phyloP scores from a whole-genome alignment of 768 basidiomycete genomes.

The Termitomyces sp. region DNA sequence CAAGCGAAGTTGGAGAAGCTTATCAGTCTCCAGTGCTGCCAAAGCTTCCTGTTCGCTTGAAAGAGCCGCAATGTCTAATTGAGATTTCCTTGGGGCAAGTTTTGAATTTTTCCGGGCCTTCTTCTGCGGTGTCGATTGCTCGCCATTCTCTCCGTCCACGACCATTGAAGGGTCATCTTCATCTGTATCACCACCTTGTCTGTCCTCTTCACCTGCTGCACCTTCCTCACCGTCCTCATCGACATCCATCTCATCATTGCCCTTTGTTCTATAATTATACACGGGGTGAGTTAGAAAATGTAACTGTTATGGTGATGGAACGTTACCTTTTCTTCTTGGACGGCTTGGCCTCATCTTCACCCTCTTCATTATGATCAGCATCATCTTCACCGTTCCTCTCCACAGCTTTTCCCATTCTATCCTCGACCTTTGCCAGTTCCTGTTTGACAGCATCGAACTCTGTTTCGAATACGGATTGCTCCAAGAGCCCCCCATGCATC shows the following conservation, averaged over 20 bases:
- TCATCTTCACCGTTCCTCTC: slow-evolving; percentile 36
- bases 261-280: slow-evolving; percentile 20
- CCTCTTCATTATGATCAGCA: slow-evolving; percentile 23
- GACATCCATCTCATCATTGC: slow-evolving; percentile 54
- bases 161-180: slow-evolving; percentile 26
- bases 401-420: slow-evolving; percentile 58
- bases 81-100: slow-evolving; percentile 59
- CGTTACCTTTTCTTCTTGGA: slow-evolving; percentile 25
- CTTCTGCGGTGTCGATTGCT: slow-evolving; percentile 28
- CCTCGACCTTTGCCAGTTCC: slow-evolving; percentile 70
- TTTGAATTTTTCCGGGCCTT: slow-evolving; percentile 39
- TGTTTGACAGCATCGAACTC: slow-evolving; percentile 58
- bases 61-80: slow-evolving; percentile 63
- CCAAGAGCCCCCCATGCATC: slow-evolving; percentile 75
- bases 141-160: slow-evolving; percentile 33
- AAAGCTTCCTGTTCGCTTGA: slow-evolving; percentile 69
- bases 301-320: neutral
- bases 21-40: slow-evolving; percentile 60
- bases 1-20: slow-evolving; percentile 62
- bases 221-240: slow-evolving; percentile 37
- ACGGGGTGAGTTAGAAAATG: neutral
- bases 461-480: slow-evolving; percentile 65
- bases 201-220: slow-evolving; percentile 28
- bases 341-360: slow-evolving; percentile 19
- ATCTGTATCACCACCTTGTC: slow-evolving; percentile 29